Evolutionary conservation across 75 land plant genomes (phyloP), one percentile per base, ranked within the genome.

Genomic region (Chamaecyparis obtusa): DNA sequence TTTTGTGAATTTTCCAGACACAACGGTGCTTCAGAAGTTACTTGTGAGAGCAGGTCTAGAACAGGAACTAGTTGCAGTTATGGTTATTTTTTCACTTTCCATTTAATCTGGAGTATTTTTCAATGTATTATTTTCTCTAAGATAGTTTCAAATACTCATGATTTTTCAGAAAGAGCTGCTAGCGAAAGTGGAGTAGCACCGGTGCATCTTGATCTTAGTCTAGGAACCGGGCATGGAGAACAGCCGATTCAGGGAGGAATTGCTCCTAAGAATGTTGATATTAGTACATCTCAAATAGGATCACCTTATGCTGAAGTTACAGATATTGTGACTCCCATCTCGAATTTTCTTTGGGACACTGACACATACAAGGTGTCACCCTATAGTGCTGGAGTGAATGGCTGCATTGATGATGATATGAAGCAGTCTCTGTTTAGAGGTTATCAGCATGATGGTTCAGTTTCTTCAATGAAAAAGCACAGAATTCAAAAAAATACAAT

Each of bases 1-100:
- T 79, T 89, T 96, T 64, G 89, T 96, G 79, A 86, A 91, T 85
- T 97, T 97, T 87, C 95, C 88, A 37, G 96, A 89, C 16, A 94
- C 97, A 7, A 84, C 92, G 0, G 87, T 96, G 87, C 92, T 97
- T 90, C 96, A 94, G 75, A 97, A 96, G 41, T 35, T 36, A 33
- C 67, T 84, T 27, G 24, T 4, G 9, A 41, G 49, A 30, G 27
- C 44, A 81, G 36, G 30, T 41, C 48, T 17, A 81, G 48, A 41
- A 81, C 48, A 44, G 35, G 83, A 81, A 81, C 46, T 43, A 81
- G 49, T 81, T 81, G 48, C 33, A 81, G 83, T 49, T 81, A 24
- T 46, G 15, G 16, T 17, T 81, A 21, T 81, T 46, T 46, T 10
- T 81, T 19, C 54, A 81, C 54, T 32, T 74, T 74, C 36, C 16